phyloP scores from a whole-genome alignment of 176 grass and related monocot genomes.

The Oryza coarctata region DNA sequence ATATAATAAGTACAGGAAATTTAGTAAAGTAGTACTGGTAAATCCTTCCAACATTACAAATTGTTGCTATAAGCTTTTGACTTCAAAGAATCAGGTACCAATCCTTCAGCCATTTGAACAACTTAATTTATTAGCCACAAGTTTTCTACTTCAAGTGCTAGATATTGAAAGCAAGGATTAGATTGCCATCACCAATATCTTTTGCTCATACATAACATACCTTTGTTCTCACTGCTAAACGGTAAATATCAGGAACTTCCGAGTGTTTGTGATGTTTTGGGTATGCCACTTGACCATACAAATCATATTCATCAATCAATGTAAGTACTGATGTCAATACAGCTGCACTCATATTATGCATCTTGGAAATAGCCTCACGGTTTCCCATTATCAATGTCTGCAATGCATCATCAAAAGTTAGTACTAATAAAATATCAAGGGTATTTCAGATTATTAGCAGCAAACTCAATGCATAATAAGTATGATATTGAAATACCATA shows the following conservation, averaged over 20 bases:
- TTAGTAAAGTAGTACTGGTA: neutral
- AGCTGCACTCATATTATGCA: slow-evolving; percentile 72
- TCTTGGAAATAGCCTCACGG: slow-evolving; percentile 75
- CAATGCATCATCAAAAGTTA: slow-evolving; percentile 26
- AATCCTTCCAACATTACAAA: slow-evolving; percentile 13
- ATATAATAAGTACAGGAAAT: slow-evolving; percentile 17
- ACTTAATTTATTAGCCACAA: neutral
- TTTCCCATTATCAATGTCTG: slow-evolving; percentile 91
- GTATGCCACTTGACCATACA: slow-evolving; percentile 89
- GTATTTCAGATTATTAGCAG: slow-evolving; percentile 5
- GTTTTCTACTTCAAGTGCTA: neutral
- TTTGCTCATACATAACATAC: slow-evolving; percentile 22
- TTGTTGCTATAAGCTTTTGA: slow-evolving; percentile 7
- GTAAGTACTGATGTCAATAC: slow-evolving; percentile 75
- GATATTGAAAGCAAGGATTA: neutral
- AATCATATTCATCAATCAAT: slow-evolving; percentile 78
- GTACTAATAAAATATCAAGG: neutral
- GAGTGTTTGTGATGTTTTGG: slow-evolving; percentile 80
- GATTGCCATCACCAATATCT: neutral
- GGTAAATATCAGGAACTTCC: slow-evolving; percentile 82
- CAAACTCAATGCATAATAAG: neutral
- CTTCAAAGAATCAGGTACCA: neutral
- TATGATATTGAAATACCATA: slow-evolving; percentile 2
- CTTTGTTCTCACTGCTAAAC: slow-evolving; percentile 77
- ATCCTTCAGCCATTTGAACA: neutral